Evolutionary conservation across 345 rosid species (phyloP), one percentile per base, ranked within the genome.

Genomic region (Odontarrhena argentea): DNA sequence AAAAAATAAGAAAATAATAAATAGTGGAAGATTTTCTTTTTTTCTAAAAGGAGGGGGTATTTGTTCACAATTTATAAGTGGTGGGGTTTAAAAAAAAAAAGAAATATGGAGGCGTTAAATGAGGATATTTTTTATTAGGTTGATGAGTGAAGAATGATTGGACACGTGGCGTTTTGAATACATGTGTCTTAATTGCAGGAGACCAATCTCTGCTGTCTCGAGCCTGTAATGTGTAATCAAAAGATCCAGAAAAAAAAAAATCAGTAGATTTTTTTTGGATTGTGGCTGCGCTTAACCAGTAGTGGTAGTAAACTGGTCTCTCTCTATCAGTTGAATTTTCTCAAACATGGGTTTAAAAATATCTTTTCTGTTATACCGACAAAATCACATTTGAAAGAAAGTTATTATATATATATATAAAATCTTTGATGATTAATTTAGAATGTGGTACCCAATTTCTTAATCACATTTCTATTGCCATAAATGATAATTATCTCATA

Each of bases 121-220:
- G 40, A 36, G 15, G 74, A 77, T 78, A 78, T 80, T 50, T 44
- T n/a, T 32, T 32, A 32, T 35, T 8, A 9, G 26, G 10, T 2
- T 62, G 59, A 73, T 62, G 56, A 63, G 74, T 67, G 84, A 73
- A 73, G 71, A n/a, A 0, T 7, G 8, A 18, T 3, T 8, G 3
- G 47, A 69, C 62, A 81, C 81, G 82, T 81, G 76, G 60, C 65
- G 9, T 12, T 18, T 12, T 60, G 12, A 5, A 1, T 11, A 13
- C 28, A 52, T 34, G 6, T 59, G 76, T 71, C 58, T 45, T 49
- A 45, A 64, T 54, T 75, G 67, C n/a, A 49, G 76, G 76, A 80
- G 73, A 75, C 81, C 53, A 41, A 18, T 53, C 49, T 63, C 18
- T 55, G 66, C 72, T 62, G 68, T 67, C 64, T 64, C 72, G 4